Base-by-base conservation (phyloP, 208 protist species). In the Cochliopodium minus region DNA sequence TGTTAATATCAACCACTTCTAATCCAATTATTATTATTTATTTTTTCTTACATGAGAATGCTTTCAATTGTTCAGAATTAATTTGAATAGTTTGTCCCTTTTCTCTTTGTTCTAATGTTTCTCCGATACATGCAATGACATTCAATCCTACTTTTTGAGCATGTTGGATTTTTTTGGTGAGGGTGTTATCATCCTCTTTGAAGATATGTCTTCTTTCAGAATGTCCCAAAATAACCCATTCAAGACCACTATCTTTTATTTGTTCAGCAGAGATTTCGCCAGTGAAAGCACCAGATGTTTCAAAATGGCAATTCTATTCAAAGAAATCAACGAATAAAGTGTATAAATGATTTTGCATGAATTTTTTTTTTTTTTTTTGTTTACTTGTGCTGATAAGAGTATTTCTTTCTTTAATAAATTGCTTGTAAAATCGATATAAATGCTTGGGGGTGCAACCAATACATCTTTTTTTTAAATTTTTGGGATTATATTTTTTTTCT, bases 51-150 rank as follows among this genome's bases (percentile, higher is more conserved):
- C 10, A 86, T 56, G 59, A 66, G 65, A 94, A 80, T 26, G 89
- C 86, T 20, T 65, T 62, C 29, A 90, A 64, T 78, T 98, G 92
- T 7, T 36, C 22, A 17, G 81, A 29, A 38, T 91, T 73, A 15
- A 97, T 87, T 35, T 81, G 65, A n/a, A 78, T 69, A 25, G 89
- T 96, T 43, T 83, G 64, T 56, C 76, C 81, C 3, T 70, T 63
- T 66, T 96, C 74, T 35, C 90, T 74, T 71, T 97, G 77, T 47
- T 85, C 72, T 1, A 93, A 75, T 20, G 76, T 81, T 72, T 98
- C 94, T 46, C 94, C 94, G 52, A 97, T 80, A 76, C 92, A 97
- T 20, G 79, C 77, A 64, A 98, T 92, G 15, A 96, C 79, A 25
- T 67, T 78, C 28, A 98, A 70, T 53, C 87, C 91, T 42, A 59